These are phyloP conservation scores for Irpex sp. DNA, from an alignment of 1,284 basidiomycete genomes.

Conservation along the genomic window DNA sequence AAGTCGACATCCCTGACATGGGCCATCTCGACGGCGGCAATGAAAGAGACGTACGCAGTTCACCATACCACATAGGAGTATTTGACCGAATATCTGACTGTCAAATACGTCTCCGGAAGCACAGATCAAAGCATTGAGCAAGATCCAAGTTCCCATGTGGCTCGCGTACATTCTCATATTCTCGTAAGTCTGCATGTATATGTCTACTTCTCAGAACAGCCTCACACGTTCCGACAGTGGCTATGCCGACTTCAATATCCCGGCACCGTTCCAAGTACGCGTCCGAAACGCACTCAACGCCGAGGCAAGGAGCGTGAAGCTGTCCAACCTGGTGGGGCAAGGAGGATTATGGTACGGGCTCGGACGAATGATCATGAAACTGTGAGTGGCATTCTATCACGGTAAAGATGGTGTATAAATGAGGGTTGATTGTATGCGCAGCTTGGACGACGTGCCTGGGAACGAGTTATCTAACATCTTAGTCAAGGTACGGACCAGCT, in stretches of 20 bases:
- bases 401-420: background rate
- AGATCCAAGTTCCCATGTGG: slow-evolving; percentile 84
- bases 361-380: slow-evolving; percentile 75
- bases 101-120: slow-evolving; percentile 2
- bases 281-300: slow-evolving; percentile 85
- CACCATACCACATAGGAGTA: background rate
- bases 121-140: slow-evolving; percentile 71
- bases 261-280: slow-evolving; percentile 67
- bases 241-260: slow-evolving; percentile 84
- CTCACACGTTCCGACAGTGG: slow-evolving; percentile 43
- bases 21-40: slow-evolving; percentile 84
- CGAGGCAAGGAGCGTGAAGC: slow-evolving; percentile 75
- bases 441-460: slow-evolving; percentile 68
- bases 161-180: slow-evolving; percentile 79
- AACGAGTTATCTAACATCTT: slow-evolving; percentile 68
- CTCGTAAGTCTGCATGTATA: slow-evolving; percentile 51
- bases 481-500: slow-evolving; percentile 46
- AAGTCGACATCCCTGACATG: slow-evolving; percentile 78
- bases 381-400: slow-evolving; percentile 46
- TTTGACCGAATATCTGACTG: background rate
- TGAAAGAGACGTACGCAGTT: slow-evolving; percentile 66
- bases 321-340: slow-evolving; percentile 79
- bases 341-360: slow-evolving; percentile 89
- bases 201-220: no score
- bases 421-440: slow-evolving; percentile 24